Conservation (phyloP, 164 flowering plant genomes). For the Berberis vulgaris region DNA sequence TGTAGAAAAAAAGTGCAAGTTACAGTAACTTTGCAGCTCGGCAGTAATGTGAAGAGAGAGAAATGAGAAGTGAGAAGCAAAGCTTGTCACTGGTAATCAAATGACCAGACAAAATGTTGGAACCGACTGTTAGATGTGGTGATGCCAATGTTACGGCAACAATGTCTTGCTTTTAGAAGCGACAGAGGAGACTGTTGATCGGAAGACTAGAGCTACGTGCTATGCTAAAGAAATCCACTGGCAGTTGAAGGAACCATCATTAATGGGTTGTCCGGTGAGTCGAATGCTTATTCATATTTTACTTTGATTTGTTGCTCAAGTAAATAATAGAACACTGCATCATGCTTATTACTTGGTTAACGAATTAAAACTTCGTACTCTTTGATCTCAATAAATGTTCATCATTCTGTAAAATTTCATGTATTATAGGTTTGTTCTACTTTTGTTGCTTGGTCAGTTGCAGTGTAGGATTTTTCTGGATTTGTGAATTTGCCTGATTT, state of each 20-base stretch:
- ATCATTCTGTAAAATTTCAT: too few species aligned
- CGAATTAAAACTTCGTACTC: too few species aligned
- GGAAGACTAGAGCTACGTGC: background rate
- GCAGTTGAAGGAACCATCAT: too few species aligned
- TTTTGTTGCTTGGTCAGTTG: too few species aligned
- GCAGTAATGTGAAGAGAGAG: slow-evolving; percentile 4
- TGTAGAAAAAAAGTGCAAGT: slow-evolving; percentile 1
- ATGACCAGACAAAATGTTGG: background rate
- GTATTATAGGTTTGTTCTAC: too few species aligned
- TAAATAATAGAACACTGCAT: too few species aligned
- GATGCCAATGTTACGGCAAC: background rate
- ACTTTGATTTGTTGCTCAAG: too few species aligned
- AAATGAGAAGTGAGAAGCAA: background rate
- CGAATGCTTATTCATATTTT: background rate
- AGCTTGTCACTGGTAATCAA: background rate
- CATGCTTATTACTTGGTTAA: too few species aligned
- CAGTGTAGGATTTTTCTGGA: too few species aligned
- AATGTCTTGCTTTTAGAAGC: background rate
- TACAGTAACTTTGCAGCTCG: slow-evolving; percentile 1
- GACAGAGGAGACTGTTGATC: background rate
- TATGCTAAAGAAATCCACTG: background rate
- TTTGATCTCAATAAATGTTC: too few species aligned
- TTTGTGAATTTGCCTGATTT: too few species aligned
- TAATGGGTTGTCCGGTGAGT: background rate
- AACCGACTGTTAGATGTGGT: background rate